Percentiles rank a stretch among this genome's conserved stretches.
These are phyloP conservation scores for Abortiporus biennis DNA, from an alignment of 1,284 basidiomycete genomes.

Conservation along the genomic window DNA sequence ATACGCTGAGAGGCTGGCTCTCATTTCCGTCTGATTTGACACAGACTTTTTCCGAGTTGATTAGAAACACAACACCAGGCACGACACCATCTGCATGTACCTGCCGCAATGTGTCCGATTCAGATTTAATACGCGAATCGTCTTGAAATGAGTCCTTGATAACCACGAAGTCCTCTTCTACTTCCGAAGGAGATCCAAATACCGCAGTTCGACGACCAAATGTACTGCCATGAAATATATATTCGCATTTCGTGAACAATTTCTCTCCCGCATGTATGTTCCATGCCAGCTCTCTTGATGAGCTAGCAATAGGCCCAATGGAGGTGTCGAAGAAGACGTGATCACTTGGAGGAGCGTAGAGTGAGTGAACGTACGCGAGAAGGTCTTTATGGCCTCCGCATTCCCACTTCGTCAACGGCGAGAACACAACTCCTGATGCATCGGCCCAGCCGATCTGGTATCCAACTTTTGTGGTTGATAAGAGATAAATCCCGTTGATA, in stretches of 20 bases:
- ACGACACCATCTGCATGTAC: background rate
- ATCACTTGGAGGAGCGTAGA: background rate
- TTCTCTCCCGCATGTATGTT: background rate
- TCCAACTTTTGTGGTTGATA: background rate
- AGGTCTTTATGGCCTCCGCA: too few relatives aligned
- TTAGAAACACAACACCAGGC: background rate
- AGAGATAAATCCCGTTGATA: background rate
- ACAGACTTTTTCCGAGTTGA: too few relatives aligned
- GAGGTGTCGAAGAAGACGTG: background rate
- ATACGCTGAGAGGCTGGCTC: too few relatives aligned
- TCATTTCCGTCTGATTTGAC: too few relatives aligned
- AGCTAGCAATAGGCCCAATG: background rate
- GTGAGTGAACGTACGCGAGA: background rate
- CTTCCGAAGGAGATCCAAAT: background rate
- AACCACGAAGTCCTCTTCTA: background rate
- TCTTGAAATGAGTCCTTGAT: background rate
- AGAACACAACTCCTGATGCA: background rate
- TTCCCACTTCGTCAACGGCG: background rate
- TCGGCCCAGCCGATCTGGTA: background rate
- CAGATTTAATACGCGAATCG: background rate
- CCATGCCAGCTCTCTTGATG: background rate
- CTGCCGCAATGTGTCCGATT: background rate
- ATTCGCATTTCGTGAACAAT: background rate
- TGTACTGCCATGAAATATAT: background rate
- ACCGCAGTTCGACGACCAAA: background rate